Evolutionary conservation across 2,329 filamentous ascomycete species (phyloP).

Genomic region (Capronia americana): DNA sequence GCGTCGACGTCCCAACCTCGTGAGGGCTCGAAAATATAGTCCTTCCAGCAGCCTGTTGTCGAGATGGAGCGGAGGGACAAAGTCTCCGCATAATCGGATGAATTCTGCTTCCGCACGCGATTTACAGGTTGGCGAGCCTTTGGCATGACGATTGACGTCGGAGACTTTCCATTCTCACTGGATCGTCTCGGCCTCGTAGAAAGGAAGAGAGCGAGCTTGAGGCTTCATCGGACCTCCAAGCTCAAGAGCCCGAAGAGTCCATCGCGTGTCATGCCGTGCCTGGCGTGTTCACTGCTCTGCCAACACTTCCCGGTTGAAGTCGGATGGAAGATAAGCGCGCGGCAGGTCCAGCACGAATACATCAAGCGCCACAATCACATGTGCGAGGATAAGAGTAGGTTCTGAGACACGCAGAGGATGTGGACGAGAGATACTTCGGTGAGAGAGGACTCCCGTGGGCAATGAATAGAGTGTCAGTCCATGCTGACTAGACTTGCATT

Average conservation of each 20-base stretch:
- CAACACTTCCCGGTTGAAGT: background rate
- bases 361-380: background rate
- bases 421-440: background rate
- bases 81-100: conserved; percentile 15
- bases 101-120: background rate
- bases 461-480: too few species aligned
- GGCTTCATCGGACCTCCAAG: background rate
- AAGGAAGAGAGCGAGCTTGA: background rate
- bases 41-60: background rate
- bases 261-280: background rate
- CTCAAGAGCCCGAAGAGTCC: background rate
- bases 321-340: background rate
- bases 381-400: background rate
- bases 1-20: background rate
- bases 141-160: background rate
- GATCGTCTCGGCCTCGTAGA: background rate
- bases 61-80: background rate
- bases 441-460: too few species aligned
- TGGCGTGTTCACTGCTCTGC: background rate
- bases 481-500: background rate
- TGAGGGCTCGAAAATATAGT: background rate
- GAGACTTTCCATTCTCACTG: background rate
- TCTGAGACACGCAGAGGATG: background rate
- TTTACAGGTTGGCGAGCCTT: background rate
- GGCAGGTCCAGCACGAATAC: background rate